Percentiles rank a stretch among this genome's conserved stretches.
Conservation (phyloP, 768 basidiomycete species). For the Pilatotrama ljubarskyi region DNA sequence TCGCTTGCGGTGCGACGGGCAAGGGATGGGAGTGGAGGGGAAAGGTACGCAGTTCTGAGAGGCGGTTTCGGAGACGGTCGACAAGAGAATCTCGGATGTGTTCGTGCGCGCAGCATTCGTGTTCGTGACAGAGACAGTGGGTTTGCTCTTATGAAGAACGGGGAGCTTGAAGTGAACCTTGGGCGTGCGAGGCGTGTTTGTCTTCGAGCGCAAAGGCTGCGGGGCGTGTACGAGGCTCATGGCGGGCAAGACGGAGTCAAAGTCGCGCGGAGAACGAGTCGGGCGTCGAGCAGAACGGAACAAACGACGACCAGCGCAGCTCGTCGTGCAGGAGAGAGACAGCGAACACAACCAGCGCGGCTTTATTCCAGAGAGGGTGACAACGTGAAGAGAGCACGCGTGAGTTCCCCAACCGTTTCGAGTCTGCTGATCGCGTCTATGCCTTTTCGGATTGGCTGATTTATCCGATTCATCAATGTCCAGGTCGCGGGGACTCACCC, state of each 20-base stretch:
- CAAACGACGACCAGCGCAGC: slow-evolving; percentile 21
- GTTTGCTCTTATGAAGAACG: slow-evolving; percentile 34
- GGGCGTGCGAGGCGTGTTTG: slow-evolving; percentile 13
- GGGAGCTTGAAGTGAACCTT: slow-evolving; percentile 23
- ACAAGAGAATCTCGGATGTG: neutral
- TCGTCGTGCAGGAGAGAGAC: slow-evolving; percentile 9
- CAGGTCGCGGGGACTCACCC: neutral
- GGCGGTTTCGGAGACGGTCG: neutral
- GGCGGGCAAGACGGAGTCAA: neutral
- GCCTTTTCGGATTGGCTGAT: neutral
- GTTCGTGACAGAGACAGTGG: slow-evolving; percentile 40
- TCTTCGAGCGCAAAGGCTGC: slow-evolving; percentile 8
- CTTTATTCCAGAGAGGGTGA: neutral
- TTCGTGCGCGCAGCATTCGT: slow-evolving; percentile 30
- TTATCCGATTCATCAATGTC: neutral
- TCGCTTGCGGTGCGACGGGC: slow-evolving; percentile 17
- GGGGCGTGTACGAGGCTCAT: slow-evolving; percentile 11
- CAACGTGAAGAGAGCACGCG: slow-evolving; percentile 1
- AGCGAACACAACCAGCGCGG: neutral
- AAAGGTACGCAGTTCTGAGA: slow-evolving; percentile 37
- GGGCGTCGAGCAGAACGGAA: slow-evolving; percentile 4
- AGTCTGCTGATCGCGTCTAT: neutral
- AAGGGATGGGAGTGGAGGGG: slow-evolving; percentile 32
- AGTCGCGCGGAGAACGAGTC: neutral
- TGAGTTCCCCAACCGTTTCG: slow-evolving; percentile 5